Evolutionary conservation across 2,329 filamentous ascomycete genomes (phyloP).

Genomic region (Colletotrichum sp.): DNA sequence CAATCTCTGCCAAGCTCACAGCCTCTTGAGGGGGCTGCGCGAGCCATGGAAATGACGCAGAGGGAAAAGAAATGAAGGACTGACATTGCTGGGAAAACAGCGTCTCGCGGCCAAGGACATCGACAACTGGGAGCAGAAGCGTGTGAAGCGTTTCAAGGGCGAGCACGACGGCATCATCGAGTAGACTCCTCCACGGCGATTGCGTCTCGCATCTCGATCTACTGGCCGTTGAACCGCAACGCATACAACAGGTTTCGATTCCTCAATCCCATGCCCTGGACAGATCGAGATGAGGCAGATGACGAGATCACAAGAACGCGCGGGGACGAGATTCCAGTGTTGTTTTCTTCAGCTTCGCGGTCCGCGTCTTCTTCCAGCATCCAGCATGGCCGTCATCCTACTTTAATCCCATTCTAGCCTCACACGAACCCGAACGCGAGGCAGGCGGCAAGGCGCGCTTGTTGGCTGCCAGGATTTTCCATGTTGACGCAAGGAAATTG

Average conservation of each 20-base stretch:
- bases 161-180: constrained; percentile 85
- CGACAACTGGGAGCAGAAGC: constrained; percentile 96
- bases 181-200: not conserved
- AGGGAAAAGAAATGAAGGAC: constrained; percentile 28
- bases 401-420: not conserved
- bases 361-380: not conserved
- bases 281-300: constrained; percentile 2
- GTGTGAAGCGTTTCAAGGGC: constrained; percentile 86
- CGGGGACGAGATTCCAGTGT: not conserved
- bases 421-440: not conserved
- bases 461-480: not conserved
- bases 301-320: not conserved
- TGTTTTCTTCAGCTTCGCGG: not conserved
- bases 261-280: not conserved
- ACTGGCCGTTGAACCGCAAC: not conserved
- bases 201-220: constrained; percentile 7
- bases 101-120: constrained; percentile 86
- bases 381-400: not conserved
- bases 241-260: not conserved
- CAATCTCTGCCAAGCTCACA: not conserved
- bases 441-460: not conserved
- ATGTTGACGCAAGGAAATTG: constrained; percentile 9
- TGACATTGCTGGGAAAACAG: constrained; percentile 51
- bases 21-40: not conserved
- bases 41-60: not conserved